Conservation (phyloP, 345 rosid species). For the Cardiospermum halicacabum region DNA sequence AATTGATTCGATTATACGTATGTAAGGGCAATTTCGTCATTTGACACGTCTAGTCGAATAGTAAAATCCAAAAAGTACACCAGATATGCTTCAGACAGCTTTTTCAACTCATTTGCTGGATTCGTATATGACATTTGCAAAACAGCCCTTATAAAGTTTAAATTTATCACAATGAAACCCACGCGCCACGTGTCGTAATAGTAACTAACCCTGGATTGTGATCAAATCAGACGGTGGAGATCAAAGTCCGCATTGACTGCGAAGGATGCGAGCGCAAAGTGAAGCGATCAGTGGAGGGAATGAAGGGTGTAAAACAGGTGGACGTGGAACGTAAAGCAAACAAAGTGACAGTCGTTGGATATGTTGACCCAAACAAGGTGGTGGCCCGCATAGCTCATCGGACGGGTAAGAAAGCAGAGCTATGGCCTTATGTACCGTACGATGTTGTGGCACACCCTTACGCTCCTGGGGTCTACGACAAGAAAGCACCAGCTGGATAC, state of each 20-base stretch:
- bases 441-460: conserved; percentile 89
- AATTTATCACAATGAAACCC: no score
- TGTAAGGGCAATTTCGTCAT: background rate
- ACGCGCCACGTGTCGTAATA: no score
- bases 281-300: conserved; percentile 70
- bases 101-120: no score
- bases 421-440: conserved; percentile 93
- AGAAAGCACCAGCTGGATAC: conserved; percentile 82
- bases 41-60: background rate
- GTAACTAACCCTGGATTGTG: no score
- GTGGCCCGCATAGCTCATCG: conserved; percentile 72
- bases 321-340: conserved; percentile 72
- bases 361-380: conserved; percentile 69
- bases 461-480: conserved; percentile 84
- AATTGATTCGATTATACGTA: no score
- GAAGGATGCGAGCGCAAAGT: conserved; percentile 97
- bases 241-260: conserved; percentile 84
- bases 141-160: no score
- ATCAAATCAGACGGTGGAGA: conserved; percentile 76
- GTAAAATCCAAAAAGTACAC: background rate
- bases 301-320: conserved; percentile 81
- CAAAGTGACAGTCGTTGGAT: conserved; percentile 85
- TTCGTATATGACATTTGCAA: no score
- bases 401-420: conserved; percentile 90
- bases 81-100: background rate